Percentiles rank a stretch among this genome's conserved stretches.
Conservation (phyloP, 768 basidiomycete species). For the Nevesoporus exiguus region DNA sequence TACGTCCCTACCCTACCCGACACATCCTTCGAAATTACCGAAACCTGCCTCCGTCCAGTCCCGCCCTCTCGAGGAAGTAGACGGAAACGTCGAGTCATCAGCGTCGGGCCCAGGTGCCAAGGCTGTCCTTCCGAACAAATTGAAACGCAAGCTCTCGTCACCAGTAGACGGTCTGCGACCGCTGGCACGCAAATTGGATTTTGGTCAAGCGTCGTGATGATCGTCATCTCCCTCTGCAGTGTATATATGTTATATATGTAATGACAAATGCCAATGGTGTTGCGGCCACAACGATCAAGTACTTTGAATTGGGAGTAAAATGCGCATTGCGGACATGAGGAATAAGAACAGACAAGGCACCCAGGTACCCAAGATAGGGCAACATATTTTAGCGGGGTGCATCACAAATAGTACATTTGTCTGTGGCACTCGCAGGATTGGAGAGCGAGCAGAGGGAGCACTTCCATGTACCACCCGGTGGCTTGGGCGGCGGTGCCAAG, state of each 20-base stretch:
- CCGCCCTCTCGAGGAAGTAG: slow-evolving; percentile 71
- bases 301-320: slow-evolving; percentile 2
- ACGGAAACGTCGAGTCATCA: slow-evolving; percentile 63
- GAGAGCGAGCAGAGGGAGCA: slow-evolving; percentile 40
- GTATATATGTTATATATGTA: slow-evolving; percentile 5
- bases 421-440: slow-evolving; percentile 43
- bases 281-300: neutral
- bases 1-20: slow-evolving; percentile 78
- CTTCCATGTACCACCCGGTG: slow-evolving; percentile 33
- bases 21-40: slow-evolving; percentile 85
- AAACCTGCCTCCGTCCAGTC: slow-evolving; percentile 53
- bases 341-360: slow-evolving; percentile 11
- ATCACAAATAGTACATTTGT: slow-evolving; percentile 54
- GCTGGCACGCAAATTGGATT: slow-evolving; percentile 71
- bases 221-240: neutral
- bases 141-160: slow-evolving; percentile 71
- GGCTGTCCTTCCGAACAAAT: slow-evolving; percentile 47
- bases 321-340: slow-evolving; percentile 2
- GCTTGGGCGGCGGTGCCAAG: slow-evolving; percentile 25
- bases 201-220: slow-evolving; percentile 43
- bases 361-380: slow-evolving; percentile 6
- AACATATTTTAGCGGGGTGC: slow-evolving; percentile 31
- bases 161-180: slow-evolving; percentile 50
- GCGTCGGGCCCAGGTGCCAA: slow-evolving; percentile 50
- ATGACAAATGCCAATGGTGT: slow-evolving; percentile 4